A percentile compares a stretch with the other conserved stretches of the same genome.
These are phyloP conservation scores for Cystofilobasidium bisporidii DNA, from an alignment of 768 basidiomycete species.

Conservation along the genomic window DNA sequence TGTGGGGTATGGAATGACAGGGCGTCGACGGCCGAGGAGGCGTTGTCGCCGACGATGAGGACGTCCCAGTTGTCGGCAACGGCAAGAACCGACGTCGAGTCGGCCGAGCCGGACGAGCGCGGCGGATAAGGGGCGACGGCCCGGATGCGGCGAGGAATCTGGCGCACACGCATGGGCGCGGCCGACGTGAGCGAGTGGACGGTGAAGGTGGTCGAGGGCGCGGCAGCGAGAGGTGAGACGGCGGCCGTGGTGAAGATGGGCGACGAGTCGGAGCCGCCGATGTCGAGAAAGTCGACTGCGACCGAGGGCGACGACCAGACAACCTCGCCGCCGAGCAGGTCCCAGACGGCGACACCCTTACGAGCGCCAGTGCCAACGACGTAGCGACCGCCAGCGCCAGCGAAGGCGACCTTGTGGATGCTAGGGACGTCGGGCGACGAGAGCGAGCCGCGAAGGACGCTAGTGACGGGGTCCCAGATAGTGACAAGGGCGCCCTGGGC, in stretches of 20 bases:
- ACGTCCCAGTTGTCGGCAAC: constrained; percentile 59
- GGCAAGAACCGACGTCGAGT: constrained; percentile 48
- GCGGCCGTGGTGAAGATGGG: constrained; percentile 36
- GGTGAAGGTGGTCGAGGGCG: constrained; percentile 51
- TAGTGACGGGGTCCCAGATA: constrained; percentile 63
- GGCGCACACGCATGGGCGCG: constrained; percentile 45
- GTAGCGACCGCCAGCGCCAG: constrained; percentile 63
- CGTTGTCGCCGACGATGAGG: constrained; percentile 57
- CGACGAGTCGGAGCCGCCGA: constrained; percentile 38
- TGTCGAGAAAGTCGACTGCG: constrained; percentile 46
- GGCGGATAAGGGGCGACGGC: constrained; percentile 8
- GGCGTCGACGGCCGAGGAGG: constrained; percentile 22
- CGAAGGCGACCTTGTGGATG: constrained; percentile 48
- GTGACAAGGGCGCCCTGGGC: constrained; percentile 57
- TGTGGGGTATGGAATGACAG: constrained; percentile 16
- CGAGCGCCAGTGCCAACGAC: constrained; percentile 45
- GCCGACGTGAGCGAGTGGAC: constrained; percentile 42
- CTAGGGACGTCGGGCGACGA: constrained; percentile 49
- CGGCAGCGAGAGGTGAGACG: constrained; percentile 49
- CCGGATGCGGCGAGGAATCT: constrained; percentile 36
- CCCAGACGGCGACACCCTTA: constrained; percentile 39
- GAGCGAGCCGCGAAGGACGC: constrained; percentile 53
- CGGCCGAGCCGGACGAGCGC: constrained; percentile 20
- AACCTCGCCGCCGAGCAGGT: constrained; percentile 40
- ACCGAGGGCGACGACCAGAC: constrained; percentile 25